Evolutionary conservation across 352 stramenopile genomes (phyloP), one percentile per base, ranked within the genome.

Genomic region (Globisporangium mamillatum): DNA sequence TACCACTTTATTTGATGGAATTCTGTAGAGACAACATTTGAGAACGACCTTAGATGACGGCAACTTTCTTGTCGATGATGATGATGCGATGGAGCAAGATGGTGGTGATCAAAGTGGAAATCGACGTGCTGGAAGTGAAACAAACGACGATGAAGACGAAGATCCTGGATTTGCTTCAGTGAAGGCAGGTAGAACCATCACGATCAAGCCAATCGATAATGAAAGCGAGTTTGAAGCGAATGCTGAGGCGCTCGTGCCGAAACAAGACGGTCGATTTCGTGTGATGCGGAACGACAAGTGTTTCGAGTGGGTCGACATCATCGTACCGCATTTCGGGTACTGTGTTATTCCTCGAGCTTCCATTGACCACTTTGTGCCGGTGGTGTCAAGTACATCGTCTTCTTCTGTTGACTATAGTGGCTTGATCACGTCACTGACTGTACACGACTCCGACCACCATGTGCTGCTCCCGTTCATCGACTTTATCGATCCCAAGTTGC

Each of bases 211-310:
- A 22, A 36, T 27, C 2, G 41, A 56, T 25, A 16, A 56, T 22
- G 24, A 8, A 3, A 29, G 18, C 4, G 1, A 52, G 25, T 4
- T 64, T 1, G 24, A 25, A 10, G 29, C 32, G 16, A 46, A 22
- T 4, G 16, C 34, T n/a, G 7, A 57, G 18, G n/a, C 52, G 12
- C 3, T 58, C 4, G 52, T 20, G 12, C 10, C 46, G 14, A 64
- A 64, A 44, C 60, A 56, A 6, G 16, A 54, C 16, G 41, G 41
- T 4, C 41, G 32, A 25, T 64, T 57, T 18, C 41, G 60, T 2
- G 60, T 64, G 60, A 56, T 57, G 60, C 14, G 41, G 41, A 27
- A 64, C 20, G 24, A 56, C 59, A 36, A 58, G 24, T 18, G 12
- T 6, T n/a, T 27, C 20, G 38, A 38, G 16, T 64, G 59, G 38